These are phyloP conservation scores for Penicillium sp. DNA, from an alignment of 2,329 filamentous ascomycete species.

Conservation along the genomic window DNA sequence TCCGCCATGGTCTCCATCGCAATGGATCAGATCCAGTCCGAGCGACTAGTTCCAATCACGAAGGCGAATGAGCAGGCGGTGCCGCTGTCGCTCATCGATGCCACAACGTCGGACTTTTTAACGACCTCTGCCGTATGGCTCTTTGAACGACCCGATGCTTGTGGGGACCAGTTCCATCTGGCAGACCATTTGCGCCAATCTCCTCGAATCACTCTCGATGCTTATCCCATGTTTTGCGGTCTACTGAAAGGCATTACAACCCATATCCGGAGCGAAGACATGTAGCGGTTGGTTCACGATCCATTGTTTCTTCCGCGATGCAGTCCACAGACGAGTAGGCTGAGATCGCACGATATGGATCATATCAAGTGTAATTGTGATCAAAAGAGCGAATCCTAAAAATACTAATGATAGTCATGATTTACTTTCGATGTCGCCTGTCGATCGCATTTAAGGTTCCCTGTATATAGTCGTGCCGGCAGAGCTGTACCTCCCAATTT, in stretches of 20 bases:
- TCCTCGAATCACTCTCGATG: slow-evolving; percentile 13
- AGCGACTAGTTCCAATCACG: slow-evolving; percentile 19
- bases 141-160: slow-evolving; percentile 33
- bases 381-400: no score
- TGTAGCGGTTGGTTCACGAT: slow-evolving; percentile 22
- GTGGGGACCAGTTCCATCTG: slow-evolving; percentile 8
- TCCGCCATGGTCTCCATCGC: slow-evolving; percentile 2
- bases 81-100: slow-evolving; percentile 37
- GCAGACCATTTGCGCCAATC: slow-evolving; percentile 16
- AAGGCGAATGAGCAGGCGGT: slow-evolving; percentile 10
- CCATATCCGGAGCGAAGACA: slow-evolving; percentile 19
- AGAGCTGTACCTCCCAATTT: no score
- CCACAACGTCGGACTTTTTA: slow-evolving; percentile 43
- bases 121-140: slow-evolving; percentile 48
- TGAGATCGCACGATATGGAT: neutral
- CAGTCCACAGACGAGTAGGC: neutral
- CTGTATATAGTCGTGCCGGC: no score
- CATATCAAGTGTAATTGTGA: neutral
- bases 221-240: slow-evolving; percentile 44
- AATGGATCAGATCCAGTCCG: slow-evolving; percentile 6
- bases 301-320: slow-evolving; percentile 17
- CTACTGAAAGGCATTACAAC: slow-evolving; percentile 32
- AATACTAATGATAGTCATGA: no score
- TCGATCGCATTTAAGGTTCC: no score
- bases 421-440: no score